Percentiles rank a stretch among this genome's conserved stretches.
phyloP scores from a whole-genome alignment of 2,329 filamentous ascomycete species.

The Ceratocystis eucalypticola region DNA sequence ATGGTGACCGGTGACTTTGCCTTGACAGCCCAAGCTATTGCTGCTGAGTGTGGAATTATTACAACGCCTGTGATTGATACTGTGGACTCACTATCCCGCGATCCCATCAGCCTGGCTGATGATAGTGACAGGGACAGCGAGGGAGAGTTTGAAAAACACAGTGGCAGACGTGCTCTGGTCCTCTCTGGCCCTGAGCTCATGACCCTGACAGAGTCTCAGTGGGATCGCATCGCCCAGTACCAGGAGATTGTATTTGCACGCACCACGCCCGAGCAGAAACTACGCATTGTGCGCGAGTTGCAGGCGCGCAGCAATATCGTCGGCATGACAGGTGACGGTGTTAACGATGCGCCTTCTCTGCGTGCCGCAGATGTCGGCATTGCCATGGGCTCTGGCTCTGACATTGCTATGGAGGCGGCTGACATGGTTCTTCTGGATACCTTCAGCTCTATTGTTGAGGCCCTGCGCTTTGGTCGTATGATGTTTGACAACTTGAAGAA shows the following conservation, averaged over 20 bases:
- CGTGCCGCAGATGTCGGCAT: slow-evolving; percentile 99
- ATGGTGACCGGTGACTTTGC: slow-evolving; percentile 93
- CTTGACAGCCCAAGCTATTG: slow-evolving; percentile 65
- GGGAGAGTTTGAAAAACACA: slow-evolving; percentile 21
- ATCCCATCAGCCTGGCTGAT: slow-evolving; percentile 54
- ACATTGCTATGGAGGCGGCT: slow-evolving; percentile 89
- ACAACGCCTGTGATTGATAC: slow-evolving; percentile 41
- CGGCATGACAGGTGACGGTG: slow-evolving; percentile 97
- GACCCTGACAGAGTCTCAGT: slow-evolving; percentile 52
- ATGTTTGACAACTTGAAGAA: slow-evolving; percentile 99
- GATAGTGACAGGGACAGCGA: slow-evolving; percentile 23
- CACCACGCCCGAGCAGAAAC: slow-evolving; percentile 91
- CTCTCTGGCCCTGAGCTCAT: slow-evolving; percentile 54
- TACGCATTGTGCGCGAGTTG: slow-evolving; percentile 86
- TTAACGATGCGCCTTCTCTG: slow-evolving; percentile 92
- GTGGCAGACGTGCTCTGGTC: slow-evolving; percentile 39
- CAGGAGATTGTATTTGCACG: slow-evolving; percentile 81
- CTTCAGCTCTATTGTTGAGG: slow-evolving; percentile 97
- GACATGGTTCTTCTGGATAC: slow-evolving; percentile 98
- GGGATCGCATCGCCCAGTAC: slow-evolving; percentile 51
- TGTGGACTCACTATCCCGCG: slow-evolving; percentile 31
- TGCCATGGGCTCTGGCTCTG: slow-evolving; percentile 95
- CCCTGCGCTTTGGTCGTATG: slow-evolving; percentile 89
- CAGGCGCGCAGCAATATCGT: slow-evolving; percentile 89
- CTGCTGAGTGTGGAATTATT: slow-evolving; percentile 76